phyloP scores from a whole-genome alignment of 352 stramenopile genomes.

The Pythium myriotylum region DNA sequence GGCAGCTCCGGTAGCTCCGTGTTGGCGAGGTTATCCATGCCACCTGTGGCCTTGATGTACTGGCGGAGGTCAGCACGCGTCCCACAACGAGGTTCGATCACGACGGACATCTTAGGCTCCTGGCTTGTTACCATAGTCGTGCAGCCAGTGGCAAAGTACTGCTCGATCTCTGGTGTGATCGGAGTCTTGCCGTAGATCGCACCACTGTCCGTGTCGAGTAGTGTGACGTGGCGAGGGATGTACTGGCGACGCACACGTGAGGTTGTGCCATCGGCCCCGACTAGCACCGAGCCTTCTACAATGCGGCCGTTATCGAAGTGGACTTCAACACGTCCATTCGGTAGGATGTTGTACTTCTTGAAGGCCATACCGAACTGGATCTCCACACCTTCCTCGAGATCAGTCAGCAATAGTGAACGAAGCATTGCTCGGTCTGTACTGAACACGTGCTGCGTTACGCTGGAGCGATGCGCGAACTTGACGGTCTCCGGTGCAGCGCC shows the following conservation, averaged over 20 bases:
- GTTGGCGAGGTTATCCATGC: slow-evolving; percentile 12
- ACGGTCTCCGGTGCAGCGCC: not conserved
- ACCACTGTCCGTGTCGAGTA: slow-evolving; percentile 65
- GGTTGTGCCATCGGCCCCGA: slow-evolving; percentile 62
- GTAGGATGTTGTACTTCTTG: slow-evolving; percentile 43
- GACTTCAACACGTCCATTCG: slow-evolving; percentile 52
- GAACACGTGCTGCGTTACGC: slow-evolving; percentile 22
- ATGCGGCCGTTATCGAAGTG: slow-evolving; percentile 54
- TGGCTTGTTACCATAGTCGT: slow-evolving; percentile 42
- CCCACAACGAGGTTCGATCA: slow-evolving; percentile 55
- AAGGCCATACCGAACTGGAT: slow-evolving; percentile 58
- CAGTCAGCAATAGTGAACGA: slow-evolving; percentile 36
- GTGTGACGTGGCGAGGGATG: slow-evolving; percentile 39
- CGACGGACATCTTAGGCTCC: slow-evolving; percentile 51
- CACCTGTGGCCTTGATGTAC: too few species aligned
- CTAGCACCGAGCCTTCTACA: slow-evolving; percentile 49
- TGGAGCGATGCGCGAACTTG: slow-evolving; percentile 2
- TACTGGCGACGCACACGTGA: slow-evolving; percentile 66
- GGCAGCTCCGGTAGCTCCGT: slow-evolving; percentile 36
- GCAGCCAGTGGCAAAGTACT: slow-evolving; percentile 38
- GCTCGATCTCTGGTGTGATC: slow-evolving; percentile 51
- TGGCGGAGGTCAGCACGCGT: slow-evolving; percentile 19
- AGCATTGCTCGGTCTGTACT: slow-evolving; percentile 27
- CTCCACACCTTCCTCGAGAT: slow-evolving; percentile 45
- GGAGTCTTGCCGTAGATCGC: slow-evolving; percentile 76